A percentile compares a stretch with the other conserved stretches of the same genome.
Evolutionary conservation across 352 stramenopile species (phyloP).

Genomic region (Phytopythium cucurbitacearum): DNA sequence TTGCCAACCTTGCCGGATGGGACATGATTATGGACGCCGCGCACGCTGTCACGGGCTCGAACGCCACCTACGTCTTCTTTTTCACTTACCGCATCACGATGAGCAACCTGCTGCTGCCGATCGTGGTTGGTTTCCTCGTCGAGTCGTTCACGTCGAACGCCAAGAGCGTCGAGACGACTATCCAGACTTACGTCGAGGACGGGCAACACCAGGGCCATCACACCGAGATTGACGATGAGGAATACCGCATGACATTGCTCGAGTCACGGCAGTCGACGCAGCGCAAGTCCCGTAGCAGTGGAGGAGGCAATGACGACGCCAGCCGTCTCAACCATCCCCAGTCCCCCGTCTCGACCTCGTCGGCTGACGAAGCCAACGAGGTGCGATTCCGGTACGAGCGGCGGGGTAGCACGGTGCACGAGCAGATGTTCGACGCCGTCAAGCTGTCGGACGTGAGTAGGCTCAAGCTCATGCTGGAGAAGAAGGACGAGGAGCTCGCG

Average conservation of each 20-base stretch:
- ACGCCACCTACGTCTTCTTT: constrained; percentile 75
- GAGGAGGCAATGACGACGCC: background rate
- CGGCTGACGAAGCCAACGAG: constrained; percentile 43
- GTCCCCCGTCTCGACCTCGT: constrained; percentile 25
- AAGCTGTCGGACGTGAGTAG: constrained; percentile 71
- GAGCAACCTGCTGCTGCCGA: constrained; percentile 77
- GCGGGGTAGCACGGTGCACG: constrained; percentile 61
- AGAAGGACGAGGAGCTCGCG: constrained; percentile 66
- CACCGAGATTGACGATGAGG: constrained; percentile 36
- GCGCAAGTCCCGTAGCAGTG: background rate
- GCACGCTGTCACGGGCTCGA: constrained; percentile 52
- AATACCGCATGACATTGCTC: constrained; percentile 53
- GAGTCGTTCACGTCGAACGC: constrained; percentile 80
- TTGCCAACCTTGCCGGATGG: constrained; percentile 73
- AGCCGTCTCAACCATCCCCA: background rate
- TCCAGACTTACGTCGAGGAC: constrained; percentile 56
- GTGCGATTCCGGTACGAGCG: constrained; percentile 71
- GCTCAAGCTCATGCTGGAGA: constrained; percentile 57
- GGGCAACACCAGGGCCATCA: constrained; percentile 18
- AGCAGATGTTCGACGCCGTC: constrained; percentile 81
- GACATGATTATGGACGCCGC: constrained; percentile 79
- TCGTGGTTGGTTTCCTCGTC: constrained; percentile 85
- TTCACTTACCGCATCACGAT: constrained; percentile 83
- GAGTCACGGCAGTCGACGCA: constrained; percentile 20
- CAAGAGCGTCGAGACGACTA: constrained; percentile 62